Conservation (phyloP, 805 yeast genomes). For the Barnettozyma siamensis region DNA sequence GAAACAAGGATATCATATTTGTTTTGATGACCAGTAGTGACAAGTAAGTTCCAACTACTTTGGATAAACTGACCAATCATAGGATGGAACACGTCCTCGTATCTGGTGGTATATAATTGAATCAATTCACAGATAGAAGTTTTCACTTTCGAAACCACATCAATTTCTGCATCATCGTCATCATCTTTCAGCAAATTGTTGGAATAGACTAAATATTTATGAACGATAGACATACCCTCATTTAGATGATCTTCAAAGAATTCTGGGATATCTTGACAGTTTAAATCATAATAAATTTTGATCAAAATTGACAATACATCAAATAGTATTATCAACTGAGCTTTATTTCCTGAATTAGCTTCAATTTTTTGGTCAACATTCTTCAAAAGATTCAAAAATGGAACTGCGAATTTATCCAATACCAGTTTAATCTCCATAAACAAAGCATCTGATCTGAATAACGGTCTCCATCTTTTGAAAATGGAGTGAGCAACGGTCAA, state of each 20-base stretch:
- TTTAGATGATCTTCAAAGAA: conserved; percentile 89
- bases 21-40: conserved; percentile 57
- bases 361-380: conserved; percentile 64
- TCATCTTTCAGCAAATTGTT: conserved; percentile 50
- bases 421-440: conserved; percentile 86
- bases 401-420: conserved; percentile 71
- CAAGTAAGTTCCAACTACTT: conserved; percentile 73
- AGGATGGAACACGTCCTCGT: conserved; percentile 86
- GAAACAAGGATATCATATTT: conserved; percentile 84
- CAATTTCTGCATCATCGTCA: conserved; percentile 63
- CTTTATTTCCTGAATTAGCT: conserved; percentile 37
- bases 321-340: conserved; percentile 49
- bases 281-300: conserved; percentile 86
- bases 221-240: conserved; percentile 72
- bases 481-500: conserved; percentile 91
- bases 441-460: conserved; percentile 85
- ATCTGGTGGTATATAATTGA: conserved; percentile 81
- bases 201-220: conserved; percentile 66
- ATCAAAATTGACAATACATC: conserved; percentile 66
- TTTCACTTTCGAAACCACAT: conserved; percentile 64
- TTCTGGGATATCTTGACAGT: conserved; percentile 97
- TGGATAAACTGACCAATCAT: conserved; percentile 74
- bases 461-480: conserved; percentile 94
- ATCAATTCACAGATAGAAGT: conserved; percentile 81
- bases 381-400: conserved; percentile 67